phyloP scores from a whole-genome alignment of 2,329 filamentous ascomycete species.

The Diaporthe capsici region DNA sequence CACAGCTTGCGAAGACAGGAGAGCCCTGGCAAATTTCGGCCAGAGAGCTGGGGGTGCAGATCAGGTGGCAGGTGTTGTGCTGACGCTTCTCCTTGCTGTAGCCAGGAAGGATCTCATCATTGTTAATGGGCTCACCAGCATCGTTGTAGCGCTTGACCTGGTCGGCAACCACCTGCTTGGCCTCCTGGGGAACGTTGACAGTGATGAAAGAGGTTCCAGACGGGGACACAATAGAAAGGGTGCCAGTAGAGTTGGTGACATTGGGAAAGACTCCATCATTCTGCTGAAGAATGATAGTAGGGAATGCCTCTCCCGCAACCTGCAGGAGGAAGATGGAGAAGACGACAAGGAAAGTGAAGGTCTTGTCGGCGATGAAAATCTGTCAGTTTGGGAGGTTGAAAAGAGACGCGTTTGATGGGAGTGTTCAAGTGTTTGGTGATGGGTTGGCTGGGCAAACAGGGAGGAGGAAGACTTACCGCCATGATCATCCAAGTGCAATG shows the following conservation, averaged over 20 bases:
- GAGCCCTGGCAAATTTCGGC: neutral
- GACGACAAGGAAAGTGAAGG: neutral
- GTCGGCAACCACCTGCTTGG: neutral
- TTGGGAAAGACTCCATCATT: constrained; percentile 25
- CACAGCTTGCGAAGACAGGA: neutral
- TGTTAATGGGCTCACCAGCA: neutral
- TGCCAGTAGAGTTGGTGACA: neutral
- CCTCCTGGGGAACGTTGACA: neutral
- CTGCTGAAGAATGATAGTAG: constrained; percentile 13
- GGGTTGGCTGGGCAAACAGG: neutral
- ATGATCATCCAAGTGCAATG: constrained; percentile 5
- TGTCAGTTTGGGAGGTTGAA: neutral
- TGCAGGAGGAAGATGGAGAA: constrained; percentile 22
- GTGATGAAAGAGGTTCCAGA: neutral
- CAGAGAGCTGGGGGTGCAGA: neutral
- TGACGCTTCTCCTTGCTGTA: constrained; percentile 11
- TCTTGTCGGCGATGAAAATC: neutral
- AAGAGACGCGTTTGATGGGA: neutral
- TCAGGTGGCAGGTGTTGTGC: neutral
- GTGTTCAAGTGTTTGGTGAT: too few relatives aligned
- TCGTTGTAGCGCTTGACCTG: constrained; percentile 16
- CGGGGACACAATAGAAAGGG: neutral
- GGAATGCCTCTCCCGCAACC: constrained; percentile 10
- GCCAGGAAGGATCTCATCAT: constrained; percentile 20
- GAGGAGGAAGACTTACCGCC: constrained; percentile 9